Evolutionary conservation across 352 stramenopile species (phyloP).

Genomic region (Pelagophyceae sp.): DNA sequence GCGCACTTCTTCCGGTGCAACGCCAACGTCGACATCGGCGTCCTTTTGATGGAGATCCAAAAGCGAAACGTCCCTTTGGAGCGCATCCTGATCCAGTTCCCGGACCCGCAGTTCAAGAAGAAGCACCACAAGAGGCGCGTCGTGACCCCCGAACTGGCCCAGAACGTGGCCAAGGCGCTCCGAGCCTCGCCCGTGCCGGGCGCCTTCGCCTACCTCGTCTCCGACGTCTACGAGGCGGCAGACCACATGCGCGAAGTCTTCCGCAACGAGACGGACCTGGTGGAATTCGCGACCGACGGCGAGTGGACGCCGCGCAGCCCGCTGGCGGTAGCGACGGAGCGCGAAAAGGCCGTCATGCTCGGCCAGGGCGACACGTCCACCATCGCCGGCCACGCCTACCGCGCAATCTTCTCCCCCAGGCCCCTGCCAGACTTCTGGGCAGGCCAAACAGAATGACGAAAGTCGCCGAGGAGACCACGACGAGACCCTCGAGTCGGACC

Average conservation of each 20-base stretch:
- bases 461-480: too few species aligned
- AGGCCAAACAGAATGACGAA: too few species aligned
- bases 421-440: too few species aligned
- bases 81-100: conserved; percentile 36
- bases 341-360: not conserved
- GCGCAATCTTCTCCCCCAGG: not conserved
- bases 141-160: conserved; percentile 29
- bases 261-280: not conserved
- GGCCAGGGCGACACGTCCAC: not conserved
- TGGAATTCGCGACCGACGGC: not conserved
- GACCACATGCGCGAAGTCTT: conserved; percentile 2
- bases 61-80: conserved; percentile 1
- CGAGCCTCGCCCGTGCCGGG: not conserved
- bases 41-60: conserved; percentile 21
- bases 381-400: not conserved
- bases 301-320: not conserved
- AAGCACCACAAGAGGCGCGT: conserved; percentile 40
- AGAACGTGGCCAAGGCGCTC: conserved; percentile 15
- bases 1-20: conserved; percentile 34
- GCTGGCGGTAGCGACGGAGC: not conserved
- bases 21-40: conserved; percentile 31
- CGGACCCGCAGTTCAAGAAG: conserved; percentile 41
- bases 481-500: too few species aligned
- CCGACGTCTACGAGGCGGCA: conserved; percentile 6
- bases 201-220: conserved; percentile 4